phyloP scores from a whole-genome alignment of 306 rosid species.

The Quercus ilex region DNA sequence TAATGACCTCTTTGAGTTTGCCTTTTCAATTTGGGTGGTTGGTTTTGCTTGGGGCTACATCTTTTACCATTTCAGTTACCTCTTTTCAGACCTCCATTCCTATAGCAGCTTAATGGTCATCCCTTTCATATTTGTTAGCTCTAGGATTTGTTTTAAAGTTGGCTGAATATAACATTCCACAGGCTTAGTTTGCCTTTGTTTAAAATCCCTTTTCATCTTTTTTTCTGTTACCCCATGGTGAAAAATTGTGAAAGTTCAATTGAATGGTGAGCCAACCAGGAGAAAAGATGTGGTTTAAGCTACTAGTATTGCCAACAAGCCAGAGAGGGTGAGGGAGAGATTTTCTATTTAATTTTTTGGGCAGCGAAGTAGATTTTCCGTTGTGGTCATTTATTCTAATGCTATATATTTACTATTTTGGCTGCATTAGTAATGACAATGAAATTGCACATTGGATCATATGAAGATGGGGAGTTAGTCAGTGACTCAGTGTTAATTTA shows the following conservation, averaged over 20 bases:
- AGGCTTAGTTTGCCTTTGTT: not conserved
- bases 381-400: no score
- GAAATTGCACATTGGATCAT: not conserved
- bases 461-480: not conserved
- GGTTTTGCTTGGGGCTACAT: not conserved
- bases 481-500: not conserved
- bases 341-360: no score
- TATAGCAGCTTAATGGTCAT: not conserved
- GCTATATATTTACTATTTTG: not conserved
- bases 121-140: not conserved
- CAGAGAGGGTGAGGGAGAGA: no score
- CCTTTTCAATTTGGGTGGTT: not conserved
- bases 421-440: not conserved
- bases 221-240: not conserved
- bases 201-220: not conserved
- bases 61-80: not conserved
- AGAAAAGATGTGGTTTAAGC: not conserved
- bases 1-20: not conserved
- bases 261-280: not conserved
- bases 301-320: not conserved
- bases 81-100: not conserved
- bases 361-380: no score
- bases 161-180: not conserved
- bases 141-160: not conserved
- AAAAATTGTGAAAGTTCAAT: not conserved